A percentile compares a stretch with the other conserved stretches of the same genome.
Evolutionary conservation across 1,284 basidiomycete genomes (phyloP).

Genomic region (Cutaneotrichosporon spelunceum): DNA sequence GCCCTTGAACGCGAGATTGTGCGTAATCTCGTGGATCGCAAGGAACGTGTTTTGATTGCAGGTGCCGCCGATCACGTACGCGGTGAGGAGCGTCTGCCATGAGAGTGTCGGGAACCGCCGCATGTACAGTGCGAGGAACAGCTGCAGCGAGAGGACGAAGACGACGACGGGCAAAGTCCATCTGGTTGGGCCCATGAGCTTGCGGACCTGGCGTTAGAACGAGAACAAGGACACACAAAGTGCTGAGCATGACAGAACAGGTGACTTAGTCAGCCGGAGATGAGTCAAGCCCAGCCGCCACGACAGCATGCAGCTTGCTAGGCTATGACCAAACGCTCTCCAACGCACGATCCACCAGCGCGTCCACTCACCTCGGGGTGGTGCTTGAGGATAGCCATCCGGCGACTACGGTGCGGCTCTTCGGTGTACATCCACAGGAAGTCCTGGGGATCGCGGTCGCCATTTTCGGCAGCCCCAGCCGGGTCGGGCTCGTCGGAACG

Average conservation of each 20-base stretch:
- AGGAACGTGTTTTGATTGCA: conserved; percentile 97
- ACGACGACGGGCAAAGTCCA: conserved; percentile 84
- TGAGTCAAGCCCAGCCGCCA: too few relatives aligned
- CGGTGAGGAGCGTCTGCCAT: conserved; percentile 67
- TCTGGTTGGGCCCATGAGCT: conserved; percentile 91
- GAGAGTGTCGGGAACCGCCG: conserved; percentile 67
- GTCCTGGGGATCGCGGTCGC: conserved; percentile 54
- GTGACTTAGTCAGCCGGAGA: too few relatives aligned
- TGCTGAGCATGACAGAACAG: not conserved
- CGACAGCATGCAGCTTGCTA: too few relatives aligned
- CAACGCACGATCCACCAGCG: not conserved
- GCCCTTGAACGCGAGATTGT: conserved; percentile 88
- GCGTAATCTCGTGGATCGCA: conserved; percentile 97
- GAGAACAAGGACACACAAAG: not conserved
- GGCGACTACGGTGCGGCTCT: conserved; percentile 85
- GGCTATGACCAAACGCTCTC: not conserved
- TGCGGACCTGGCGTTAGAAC: conserved; percentile 63
- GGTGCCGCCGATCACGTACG: conserved; percentile 87
- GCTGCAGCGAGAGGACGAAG: conserved; percentile 72
- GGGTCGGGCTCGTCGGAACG: conserved; percentile 9
- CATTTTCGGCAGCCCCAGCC: conserved; percentile 1
- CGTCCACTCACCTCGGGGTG: conserved; percentile 79
- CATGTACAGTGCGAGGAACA: conserved; percentile 64
- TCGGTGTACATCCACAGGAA: conserved; percentile 97
- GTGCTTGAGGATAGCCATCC: conserved; percentile 85